A percentile compares a stretch with the other conserved stretches of the same genome.
These are phyloP conservation scores for Tetramitus jugosus DNA, from an alignment of 208 protist genomes.

Conservation along the genomic window DNA sequence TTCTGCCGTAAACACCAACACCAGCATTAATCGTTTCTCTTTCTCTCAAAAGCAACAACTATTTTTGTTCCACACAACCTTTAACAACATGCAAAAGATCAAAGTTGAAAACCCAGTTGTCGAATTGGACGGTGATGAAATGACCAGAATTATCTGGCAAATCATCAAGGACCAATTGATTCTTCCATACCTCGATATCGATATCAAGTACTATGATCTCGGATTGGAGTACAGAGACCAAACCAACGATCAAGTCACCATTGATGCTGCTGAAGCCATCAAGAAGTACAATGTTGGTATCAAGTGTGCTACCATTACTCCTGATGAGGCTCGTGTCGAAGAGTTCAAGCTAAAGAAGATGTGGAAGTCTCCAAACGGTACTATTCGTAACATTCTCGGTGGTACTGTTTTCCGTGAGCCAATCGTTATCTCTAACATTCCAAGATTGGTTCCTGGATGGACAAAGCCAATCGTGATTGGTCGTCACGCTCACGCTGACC, in stretches of 20 bases:
- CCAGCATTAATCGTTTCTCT: no score
- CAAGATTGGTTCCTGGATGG: slow-evolving; percentile 80
- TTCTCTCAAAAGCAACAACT: no score
- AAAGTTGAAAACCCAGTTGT: slow-evolving; percentile 79
- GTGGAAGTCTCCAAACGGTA: slow-evolving; percentile 96
- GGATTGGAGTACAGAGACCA: slow-evolving; percentile 80
- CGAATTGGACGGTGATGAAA: slow-evolving; percentile 96
- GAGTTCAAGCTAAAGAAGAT: slow-evolving; percentile 94
- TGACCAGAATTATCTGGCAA: slow-evolving; percentile 92
- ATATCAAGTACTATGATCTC: slow-evolving; percentile 92
- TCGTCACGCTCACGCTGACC: slow-evolving; percentile 88
- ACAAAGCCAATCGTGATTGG: slow-evolving; percentile 88
- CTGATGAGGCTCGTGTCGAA: slow-evolving; percentile 87
- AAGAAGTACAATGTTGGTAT: slow-evolving; percentile 86
- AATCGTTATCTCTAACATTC: slow-evolving; percentile 87
- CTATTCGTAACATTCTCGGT: slow-evolving; percentile 95
- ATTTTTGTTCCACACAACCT: no score
- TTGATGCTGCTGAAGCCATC: slow-evolving; percentile 86
- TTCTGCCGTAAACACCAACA: no score
- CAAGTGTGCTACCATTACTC: slow-evolving; percentile 96
- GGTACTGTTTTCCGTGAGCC: slow-evolving; percentile 95
- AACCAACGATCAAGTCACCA: slow-evolving; percentile 87
- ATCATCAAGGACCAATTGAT: slow-evolving; percentile 95
- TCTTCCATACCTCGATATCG: slow-evolving; percentile 86
- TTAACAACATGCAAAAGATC: no score